Conservation (phyloP, 176 grass and related monocot species). For the Miscanthus lutarioriparius region DNA sequence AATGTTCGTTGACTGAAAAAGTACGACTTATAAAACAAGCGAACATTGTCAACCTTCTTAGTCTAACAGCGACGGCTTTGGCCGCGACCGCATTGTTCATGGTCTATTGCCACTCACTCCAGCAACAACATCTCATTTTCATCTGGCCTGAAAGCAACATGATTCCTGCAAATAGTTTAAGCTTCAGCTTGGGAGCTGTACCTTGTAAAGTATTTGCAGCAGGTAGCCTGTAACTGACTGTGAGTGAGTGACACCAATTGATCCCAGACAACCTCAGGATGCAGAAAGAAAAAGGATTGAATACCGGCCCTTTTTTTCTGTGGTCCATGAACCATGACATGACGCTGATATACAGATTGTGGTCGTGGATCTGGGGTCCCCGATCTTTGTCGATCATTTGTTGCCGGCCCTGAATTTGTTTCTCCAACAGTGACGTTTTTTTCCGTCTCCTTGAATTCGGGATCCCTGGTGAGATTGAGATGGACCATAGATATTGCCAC, state of each 20-base stretch:
- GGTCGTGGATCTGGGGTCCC: slow-evolving; percentile 35
- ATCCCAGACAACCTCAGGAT: slow-evolving; percentile 27
- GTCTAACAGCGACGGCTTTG: slow-evolving; percentile 35
- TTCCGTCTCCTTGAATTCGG: slow-evolving; percentile 26
- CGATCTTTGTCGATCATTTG: slow-evolving; percentile 48
- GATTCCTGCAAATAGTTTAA: slow-evolving; percentile 32
- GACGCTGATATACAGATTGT: slow-evolving; percentile 25
- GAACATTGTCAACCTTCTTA: slow-evolving; percentile 40
- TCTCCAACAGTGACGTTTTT: slow-evolving; percentile 13
- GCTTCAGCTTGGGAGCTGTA: slow-evolving; percentile 9
- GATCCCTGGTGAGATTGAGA: slow-evolving; percentile 33
- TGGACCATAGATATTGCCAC: slow-evolving; percentile 30
- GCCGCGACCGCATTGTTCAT: slow-evolving; percentile 8
- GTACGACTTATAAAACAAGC: too few species aligned
- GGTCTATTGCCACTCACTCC: slow-evolving; percentile 28
- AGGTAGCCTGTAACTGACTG: not conserved
- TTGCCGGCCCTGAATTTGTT: slow-evolving; percentile 31
- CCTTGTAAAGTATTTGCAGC: slow-evolving; percentile 28
- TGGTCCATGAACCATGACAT: slow-evolving; percentile 33
- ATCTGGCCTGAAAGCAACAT: slow-evolving; percentile 33
- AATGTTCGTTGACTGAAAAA: too few species aligned
- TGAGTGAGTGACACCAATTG: slow-evolving; percentile 21
- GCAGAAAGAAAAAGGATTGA: slow-evolving; percentile 22
- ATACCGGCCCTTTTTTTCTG: slow-evolving; percentile 22
- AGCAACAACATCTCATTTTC: slow-evolving; percentile 30